phyloP scores from a whole-genome alignment of 306 rosid species.

The Prosopis cineraria region DNA sequence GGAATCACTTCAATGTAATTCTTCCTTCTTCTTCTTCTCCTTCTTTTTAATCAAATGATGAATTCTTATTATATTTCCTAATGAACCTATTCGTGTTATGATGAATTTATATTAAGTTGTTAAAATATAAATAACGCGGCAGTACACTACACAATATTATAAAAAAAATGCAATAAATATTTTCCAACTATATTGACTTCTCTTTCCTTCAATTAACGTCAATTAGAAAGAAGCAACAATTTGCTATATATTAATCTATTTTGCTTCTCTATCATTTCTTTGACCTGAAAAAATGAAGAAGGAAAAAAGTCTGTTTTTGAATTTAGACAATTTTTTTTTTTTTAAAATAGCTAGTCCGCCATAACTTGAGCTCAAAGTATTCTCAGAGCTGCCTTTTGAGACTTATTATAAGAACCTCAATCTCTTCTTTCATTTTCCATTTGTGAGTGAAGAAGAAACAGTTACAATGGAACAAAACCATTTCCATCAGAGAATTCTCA shows the following conservation, averaged over 20 bases:
- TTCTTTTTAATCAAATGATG: no score
- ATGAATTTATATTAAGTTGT: no score
- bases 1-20: no score
- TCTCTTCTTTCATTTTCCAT: conserved; percentile 7
- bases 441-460: not conserved
- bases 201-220: not conserved
- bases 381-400: not conserved
- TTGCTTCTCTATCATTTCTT: not conserved
- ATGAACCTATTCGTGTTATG: no score
- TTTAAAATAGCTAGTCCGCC: not conserved
- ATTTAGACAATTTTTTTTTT: not conserved
- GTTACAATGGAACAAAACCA: conserved; percentile 18
- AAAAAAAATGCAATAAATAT: not conserved
- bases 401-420: conserved; percentile 14
- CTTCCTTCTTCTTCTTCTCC: no score
- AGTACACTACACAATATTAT: no score
- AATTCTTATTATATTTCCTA: no score
- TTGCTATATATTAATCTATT: not conserved
- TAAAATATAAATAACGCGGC: no score
- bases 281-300: not conserved
- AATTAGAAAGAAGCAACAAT: not conserved
- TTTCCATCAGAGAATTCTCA: not conserved
- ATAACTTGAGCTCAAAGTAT: conserved; percentile 9
- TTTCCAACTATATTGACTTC: not conserved
- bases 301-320: not conserved